Base-by-base conservation (phyloP, 306 rosid species). In the Purshia tridentata region DNA sequence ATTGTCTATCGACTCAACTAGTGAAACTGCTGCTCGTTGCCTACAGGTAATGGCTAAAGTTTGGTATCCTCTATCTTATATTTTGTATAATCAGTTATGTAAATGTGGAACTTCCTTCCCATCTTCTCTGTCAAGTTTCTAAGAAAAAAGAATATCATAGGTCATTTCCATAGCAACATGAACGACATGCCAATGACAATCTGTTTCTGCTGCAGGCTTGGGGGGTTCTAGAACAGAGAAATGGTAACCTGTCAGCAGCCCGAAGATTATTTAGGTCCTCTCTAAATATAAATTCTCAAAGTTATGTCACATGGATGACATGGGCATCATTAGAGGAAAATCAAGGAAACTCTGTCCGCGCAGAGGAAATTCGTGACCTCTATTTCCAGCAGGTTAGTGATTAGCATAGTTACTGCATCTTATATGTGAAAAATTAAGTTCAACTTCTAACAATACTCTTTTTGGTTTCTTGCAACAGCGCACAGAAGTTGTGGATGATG, bases 271-370 rank as follows among this genome's bases (percentile, higher is more conserved):
- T 88, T 80, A 84, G 93, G 81, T 86, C 95, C 71, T 94, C 97
- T 8, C 83, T 94, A 37, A 86, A 86, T 70, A 80, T 91, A 78
- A 91, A 89, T 71, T 94, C 98, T 78, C 98, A 91, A 84, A 94
- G 98, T 83, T 91, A 84, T 68, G 85, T 91, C 67, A 91, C 98
- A 60, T 94, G 98, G 98, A 89, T 94, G 98, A 91, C 98, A 18
- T 94, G 98, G 98, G 98, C 98, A 67, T 49, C 92, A 74, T 56
- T 94, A 39, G 98, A 94, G 81, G 97, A 94, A 81, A 92, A 85
- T 64, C 95, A 94, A 88, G 98, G 97, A 78, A 94, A 94, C 67
- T 50, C 94, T 20, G 74, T 85, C 44, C 97, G 96, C 37, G 98
- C 97, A 8, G 97, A 91, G 83, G 98, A 94, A 82, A 88, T 94